Conservation (phyloP, 345 rosid species). For the Pistacia integerrima region DNA sequence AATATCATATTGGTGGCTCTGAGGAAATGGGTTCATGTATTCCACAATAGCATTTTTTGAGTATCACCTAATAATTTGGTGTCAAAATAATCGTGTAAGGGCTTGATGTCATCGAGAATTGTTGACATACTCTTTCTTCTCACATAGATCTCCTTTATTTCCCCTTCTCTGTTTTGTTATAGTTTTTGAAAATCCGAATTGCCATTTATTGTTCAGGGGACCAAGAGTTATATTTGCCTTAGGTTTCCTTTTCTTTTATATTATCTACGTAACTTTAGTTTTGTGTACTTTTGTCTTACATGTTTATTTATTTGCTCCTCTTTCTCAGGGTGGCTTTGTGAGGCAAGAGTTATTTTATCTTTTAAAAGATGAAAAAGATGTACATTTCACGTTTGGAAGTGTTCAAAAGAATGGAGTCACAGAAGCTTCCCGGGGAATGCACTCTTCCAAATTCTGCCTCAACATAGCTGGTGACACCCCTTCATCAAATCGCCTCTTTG, state of each 20-base stretch:
- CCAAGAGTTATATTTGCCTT: neutral
- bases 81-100: neutral
- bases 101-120: neutral
- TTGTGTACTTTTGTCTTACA: neutral
- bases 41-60: neutral
- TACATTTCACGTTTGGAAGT: constrained; percentile 85
- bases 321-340: constrained; percentile 74
- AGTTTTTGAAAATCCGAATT: neutral
- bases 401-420: constrained; percentile 64
- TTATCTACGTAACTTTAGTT: neutral
- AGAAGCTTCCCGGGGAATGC: constrained; percentile 82
- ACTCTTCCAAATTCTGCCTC: constrained; percentile 84
- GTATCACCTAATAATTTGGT: neutral
- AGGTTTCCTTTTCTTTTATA: neutral
- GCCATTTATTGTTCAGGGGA: neutral
- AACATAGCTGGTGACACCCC: constrained; percentile 99
- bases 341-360: constrained; percentile 79
- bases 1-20: neutral
- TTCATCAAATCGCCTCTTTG: constrained; percentile 94
- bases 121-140: neutral
- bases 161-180: neutral
- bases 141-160: neutral
- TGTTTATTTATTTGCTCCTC: constrained; percentile 3
- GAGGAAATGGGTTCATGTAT: neutral
- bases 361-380: constrained; percentile 77